These are phyloP conservation scores for Elaeagnus macrophylla DNA, from an alignment of 306 rosid species.

Conservation along the genomic window DNA sequence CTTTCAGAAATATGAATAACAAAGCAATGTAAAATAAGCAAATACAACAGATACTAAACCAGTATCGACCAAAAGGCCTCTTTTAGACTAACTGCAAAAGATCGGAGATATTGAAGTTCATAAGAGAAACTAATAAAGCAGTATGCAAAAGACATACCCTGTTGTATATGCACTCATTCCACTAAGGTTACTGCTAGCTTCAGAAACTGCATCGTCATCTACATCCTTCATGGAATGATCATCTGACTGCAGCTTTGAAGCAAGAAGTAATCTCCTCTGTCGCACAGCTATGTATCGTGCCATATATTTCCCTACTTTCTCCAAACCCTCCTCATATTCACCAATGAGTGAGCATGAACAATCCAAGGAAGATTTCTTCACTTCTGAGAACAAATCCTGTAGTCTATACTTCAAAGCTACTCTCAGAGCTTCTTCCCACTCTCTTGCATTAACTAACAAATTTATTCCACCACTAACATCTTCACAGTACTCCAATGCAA, in stretches of 20 bases:
- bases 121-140: conserved; percentile 8
- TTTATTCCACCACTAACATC: conserved; percentile 47
- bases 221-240: conserved; percentile 54
- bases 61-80: too few relatives aligned
- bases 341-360: conserved; percentile 56
- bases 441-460: conserved; percentile 57
- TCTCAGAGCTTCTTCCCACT: conserved; percentile 89
- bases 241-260: conserved; percentile 70
- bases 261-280: conserved; percentile 89
- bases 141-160: conserved; percentile 43
- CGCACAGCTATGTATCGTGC: conserved; percentile 91
- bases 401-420: conserved; percentile 61
- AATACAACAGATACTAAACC: background rate
- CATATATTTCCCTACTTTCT: conserved; percentile 91
- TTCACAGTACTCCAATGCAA: conserved; percentile 75
- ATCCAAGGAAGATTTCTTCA: conserved; percentile 66
- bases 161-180: conserved; percentile 98
- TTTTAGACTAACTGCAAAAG: too few relatives aligned
- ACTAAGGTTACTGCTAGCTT: conserved; percentile 91
- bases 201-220: conserved; percentile 84
- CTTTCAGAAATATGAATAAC: background rate
- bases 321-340: conserved; percentile 81
- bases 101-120: too few relatives aligned
- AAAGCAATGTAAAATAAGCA: background rate
- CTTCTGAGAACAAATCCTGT: conserved; percentile 53